Evolutionary conservation across 1,284 basidiomycete species (phyloP), one percentile per base, ranked within the genome.

Genomic region (Microbotryomycetes sp.): DNA sequence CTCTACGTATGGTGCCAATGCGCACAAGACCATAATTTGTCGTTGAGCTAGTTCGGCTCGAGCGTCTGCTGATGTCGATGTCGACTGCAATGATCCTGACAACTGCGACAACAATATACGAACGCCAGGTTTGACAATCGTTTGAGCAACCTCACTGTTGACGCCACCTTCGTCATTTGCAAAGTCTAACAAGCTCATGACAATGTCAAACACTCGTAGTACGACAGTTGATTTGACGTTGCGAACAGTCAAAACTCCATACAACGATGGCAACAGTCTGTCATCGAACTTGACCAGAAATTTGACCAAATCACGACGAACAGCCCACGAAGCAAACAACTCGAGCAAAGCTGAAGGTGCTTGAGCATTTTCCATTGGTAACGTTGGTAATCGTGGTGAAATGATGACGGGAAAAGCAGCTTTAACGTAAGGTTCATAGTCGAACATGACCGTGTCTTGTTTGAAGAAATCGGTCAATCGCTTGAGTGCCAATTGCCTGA

Each of bases 391-490:
- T 22, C 93, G 87, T 0, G 93, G 92, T 0, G 86, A 85, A 71
- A 98, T 87, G 75, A 92, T 83, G 0, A 81, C 77, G 2, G 79
- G 68, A 76, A 92, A 96, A 14, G 86, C 81, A 12, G 80, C 77
- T 1, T 79, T 75, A 67, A 97, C 79, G 76, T 86, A 96, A 0
- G 84, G 81, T 0, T 78, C 70, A 76, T 88, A 94, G 74, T 92
- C 83, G 72, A 92, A 97, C n/a, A 58, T 59, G 0, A 78, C 73
- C n/a, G n/a, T n/a, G 6, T 76, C 74, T 46, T 84, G 78, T 0
- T 85, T 82, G 81, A 94, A 92, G 79, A 97, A 94, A 71, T 94
- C 89, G 1, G 86, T 84, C 45, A 97, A 78, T 15, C 93, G 85
- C 75, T 90, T 91, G 60, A 97, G 76, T 6, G 90, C 92, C 0